A percentile compares a stretch with the other conserved stretches of the same genome.
Evolutionary conservation across 352 stramenopile species (phyloP).

Genomic region (Globisporangium abappressorium): DNA sequence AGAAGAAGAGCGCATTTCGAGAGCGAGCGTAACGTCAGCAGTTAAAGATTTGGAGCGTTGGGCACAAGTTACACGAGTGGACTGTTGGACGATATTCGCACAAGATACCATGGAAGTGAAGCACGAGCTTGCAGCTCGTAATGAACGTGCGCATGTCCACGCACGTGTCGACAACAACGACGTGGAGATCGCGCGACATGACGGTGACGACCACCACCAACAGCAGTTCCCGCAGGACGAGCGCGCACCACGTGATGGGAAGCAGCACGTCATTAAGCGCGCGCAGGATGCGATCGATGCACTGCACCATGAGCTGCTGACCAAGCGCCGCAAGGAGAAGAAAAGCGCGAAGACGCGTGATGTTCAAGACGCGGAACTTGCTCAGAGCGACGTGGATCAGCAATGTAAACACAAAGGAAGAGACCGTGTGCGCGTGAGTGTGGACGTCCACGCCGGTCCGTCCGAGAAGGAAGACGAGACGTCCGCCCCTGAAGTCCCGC

Average conservation of each 20-base stretch:
- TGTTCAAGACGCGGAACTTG: not conserved
- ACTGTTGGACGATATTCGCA: not conserved
- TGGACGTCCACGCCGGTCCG: conserved; percentile 6
- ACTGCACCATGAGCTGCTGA: conserved; percentile 11
- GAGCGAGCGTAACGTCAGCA: conserved; percentile 14
- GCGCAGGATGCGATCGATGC: conserved; percentile 15
- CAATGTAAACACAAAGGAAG: not conserved
- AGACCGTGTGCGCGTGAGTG: not conserved
- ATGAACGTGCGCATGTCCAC: not conserved
- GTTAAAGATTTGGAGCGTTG: conserved; percentile 18
- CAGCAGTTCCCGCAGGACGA: not conserved
- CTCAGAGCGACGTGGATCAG: not conserved
- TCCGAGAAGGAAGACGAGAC: not conserved
- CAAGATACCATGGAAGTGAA: not conserved
- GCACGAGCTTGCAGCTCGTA: not conserved
- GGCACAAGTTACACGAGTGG: conserved; percentile 17
- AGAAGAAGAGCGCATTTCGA: not conserved
- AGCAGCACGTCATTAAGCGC: conserved; percentile 12
- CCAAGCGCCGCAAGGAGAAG: not conserved
- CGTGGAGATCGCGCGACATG: not conserved
- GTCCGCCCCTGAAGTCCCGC: not conserved
- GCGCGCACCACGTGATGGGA: not conserved
- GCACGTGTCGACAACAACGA: not conserved
- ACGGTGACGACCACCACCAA: not conserved
- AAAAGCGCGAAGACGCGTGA: not conserved